Conservation (phyloP, 1,284 basidiomycete genomes). For the Austroboletus niveus region DNA sequence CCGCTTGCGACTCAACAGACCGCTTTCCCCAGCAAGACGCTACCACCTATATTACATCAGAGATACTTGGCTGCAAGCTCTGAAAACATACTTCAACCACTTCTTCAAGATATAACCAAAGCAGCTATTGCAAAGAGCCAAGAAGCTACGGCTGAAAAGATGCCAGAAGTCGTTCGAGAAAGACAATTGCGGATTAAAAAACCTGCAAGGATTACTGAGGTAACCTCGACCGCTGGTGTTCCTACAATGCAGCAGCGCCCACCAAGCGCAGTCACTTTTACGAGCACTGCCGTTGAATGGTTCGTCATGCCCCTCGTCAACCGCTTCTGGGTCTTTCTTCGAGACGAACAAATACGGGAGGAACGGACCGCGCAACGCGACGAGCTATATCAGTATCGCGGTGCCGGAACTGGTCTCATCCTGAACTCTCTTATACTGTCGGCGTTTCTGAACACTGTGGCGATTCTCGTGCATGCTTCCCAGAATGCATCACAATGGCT, state of each 20-base stretch:
- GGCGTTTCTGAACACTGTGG: constrained; percentile 74
- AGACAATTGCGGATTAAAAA: constrained; percentile 69
- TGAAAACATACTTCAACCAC: constrained; percentile 40
- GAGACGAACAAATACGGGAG: constrained; percentile 76
- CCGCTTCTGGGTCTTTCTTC: constrained; percentile 87
- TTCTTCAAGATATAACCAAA: constrained; percentile 60
- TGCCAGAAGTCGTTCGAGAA: constrained; percentile 65
- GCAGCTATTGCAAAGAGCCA: constrained; percentile 56
- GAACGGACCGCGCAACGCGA: constrained; percentile 55
- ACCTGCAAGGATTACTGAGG: constrained; percentile 45
- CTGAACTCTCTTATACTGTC: constrained; percentile 74
- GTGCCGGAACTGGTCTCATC: constrained; percentile 78
- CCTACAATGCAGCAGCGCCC: constrained; percentile 16
- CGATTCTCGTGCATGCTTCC: constrained; percentile 80
- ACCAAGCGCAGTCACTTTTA: constrained; percentile 48
- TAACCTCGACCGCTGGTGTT: constrained; percentile 22
- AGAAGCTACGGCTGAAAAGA: constrained; percentile 48
- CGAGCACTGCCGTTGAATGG: constrained; percentile 77
- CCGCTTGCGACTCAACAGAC: constrained; percentile 38
- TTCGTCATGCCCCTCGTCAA: constrained; percentile 89
- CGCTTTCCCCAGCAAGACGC: constrained; percentile 74
- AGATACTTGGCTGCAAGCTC: constrained; percentile 55
- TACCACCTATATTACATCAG: constrained; percentile 69
- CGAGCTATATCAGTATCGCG: constrained; percentile 54
- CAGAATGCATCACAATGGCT: constrained; percentile 80